Evolutionary conservation across 2,329 filamentous ascomycete genomes (phyloP), one percentile per base, ranked within the genome.

Genomic region (Microcera coccophila): DNA sequence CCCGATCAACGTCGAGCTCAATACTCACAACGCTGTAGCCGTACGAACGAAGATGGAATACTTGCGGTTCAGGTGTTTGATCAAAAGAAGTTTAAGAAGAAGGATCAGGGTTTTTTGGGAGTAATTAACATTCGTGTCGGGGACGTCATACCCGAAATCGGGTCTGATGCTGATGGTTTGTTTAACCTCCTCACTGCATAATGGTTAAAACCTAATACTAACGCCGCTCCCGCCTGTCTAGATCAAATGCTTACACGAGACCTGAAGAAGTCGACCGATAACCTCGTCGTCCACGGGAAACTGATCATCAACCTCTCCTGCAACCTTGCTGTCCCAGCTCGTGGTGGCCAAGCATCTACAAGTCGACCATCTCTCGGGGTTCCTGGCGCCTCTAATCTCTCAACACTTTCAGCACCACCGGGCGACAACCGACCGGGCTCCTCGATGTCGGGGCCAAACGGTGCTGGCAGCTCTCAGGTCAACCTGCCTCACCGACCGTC

Each of bases 1-100:
- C 40, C 47, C 49, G 36, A 34, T 36, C 31, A 39, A 39, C 35
- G 22, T 38, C 38, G 44, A 37, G 34, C 34, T 38, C 19, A 24
- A 24, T 36, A 42, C 54, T 54, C 40, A 49, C 43, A 41, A 26
- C 10, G 24, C n/a, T 58, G 45, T 64, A 97, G 93, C 74, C 81
- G 80, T 64, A 91, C 89, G 47, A 93, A 85, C 48, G 93, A 98
- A 65, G 91, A 95, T 61, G 95, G 90, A 66, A 96, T 98, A 61
- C 77, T 98, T 36, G 93, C 93, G 7, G 90, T 98, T 36, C 93
- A 98, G 65, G 95, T 98, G 42, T 98, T 98, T 64, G 93, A 98
- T 69, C 93, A 98, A 71, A 96, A 96, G 75, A 98, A 98, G 73
- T 98, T 98, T 74, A 98, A 98, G 78, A 98, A 98, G 81, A 98